A percentile compares a stretch with the other conserved stretches of the same genome.
phyloP scores from a whole-genome alignment of 2,329 filamentous ascomycete genomes.

The Pochonia chlamydosporia region DNA sequence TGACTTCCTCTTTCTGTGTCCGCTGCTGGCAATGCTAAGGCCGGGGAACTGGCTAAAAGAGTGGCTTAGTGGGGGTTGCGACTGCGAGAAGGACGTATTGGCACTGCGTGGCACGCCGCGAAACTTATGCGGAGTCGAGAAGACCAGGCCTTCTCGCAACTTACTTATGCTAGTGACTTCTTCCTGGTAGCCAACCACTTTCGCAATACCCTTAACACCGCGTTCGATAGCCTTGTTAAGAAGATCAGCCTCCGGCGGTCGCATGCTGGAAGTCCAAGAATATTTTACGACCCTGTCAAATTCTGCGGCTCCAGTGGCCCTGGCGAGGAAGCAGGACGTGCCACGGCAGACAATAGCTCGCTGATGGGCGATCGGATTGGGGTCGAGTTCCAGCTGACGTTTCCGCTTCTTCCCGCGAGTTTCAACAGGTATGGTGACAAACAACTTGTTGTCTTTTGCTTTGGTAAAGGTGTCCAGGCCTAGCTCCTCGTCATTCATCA shows the following conservation, averaged over 20 bases:
- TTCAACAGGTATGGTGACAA: background rate
- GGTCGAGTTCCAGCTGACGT: background rate
- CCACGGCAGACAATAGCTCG: background rate
- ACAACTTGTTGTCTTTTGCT: background rate
- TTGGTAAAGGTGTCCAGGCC: slow-evolving; percentile 5
- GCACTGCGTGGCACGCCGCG: background rate
- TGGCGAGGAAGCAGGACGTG: background rate
- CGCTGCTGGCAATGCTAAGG: background rate
- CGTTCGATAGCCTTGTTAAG: background rate
- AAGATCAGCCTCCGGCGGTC: background rate
- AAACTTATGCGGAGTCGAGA: slow-evolving; percentile 1
- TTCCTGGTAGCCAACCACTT: background rate
- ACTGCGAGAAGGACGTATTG: background rate
- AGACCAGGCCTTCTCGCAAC: background rate
- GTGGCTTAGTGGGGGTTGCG: background rate
- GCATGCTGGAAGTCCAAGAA: background rate
- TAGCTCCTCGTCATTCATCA: slow-evolving; percentile 2
- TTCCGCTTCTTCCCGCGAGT: background rate
- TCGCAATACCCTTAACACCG: background rate
- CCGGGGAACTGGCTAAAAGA: background rate
- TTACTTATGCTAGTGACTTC: background rate
- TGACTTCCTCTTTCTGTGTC: background rate
- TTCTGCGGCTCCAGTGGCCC: background rate
- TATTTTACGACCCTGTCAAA: background rate
- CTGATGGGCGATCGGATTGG: background rate